These are phyloP conservation scores for Penicillium canescens DNA, from an alignment of 495 filamentous ascomycete species.

Conservation along the genomic window DNA sequence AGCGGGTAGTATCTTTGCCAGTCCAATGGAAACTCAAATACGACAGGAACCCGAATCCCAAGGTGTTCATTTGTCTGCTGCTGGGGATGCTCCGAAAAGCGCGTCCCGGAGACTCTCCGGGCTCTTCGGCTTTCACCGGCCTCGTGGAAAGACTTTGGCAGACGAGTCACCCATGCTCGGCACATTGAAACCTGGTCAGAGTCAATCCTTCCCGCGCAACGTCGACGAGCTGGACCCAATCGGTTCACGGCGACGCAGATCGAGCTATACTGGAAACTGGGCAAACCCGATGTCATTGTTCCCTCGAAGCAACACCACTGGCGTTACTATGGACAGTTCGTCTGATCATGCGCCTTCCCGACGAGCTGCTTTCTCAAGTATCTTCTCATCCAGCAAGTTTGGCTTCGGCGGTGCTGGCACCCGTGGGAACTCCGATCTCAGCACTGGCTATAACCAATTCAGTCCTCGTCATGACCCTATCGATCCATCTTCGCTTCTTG, in stretches of 20 bases:
- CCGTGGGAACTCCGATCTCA: constrained; percentile 44
- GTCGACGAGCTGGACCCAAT: constrained; percentile 69
- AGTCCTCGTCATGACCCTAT: constrained; percentile 58
- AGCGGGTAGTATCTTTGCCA: constrained; percentile 65
- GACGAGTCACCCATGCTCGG: constrained; percentile 71
- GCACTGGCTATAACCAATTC: constrained; percentile 61
- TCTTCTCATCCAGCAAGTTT: constrained; percentile 46
- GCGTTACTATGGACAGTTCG: constrained; percentile 43
- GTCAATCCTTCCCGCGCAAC: constrained; percentile 78
- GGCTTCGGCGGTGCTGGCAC: constrained; percentile 41
- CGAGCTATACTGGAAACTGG: constrained; percentile 66
- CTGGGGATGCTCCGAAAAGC: constrained; percentile 47
- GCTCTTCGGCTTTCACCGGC: constrained; percentile 68
- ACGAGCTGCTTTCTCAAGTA: constrained; percentile 45
- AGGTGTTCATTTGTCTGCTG: constrained; percentile 33
- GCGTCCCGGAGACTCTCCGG: constrained; percentile 56
- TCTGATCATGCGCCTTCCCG: constrained; percentile 46
- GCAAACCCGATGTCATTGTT: constrained; percentile 56
- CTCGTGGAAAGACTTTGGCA: constrained; percentile 68
- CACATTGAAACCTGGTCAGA: constrained; percentile 72
- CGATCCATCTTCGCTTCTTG: constrained; percentile 53
- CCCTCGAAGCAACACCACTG: constrained; percentile 44
- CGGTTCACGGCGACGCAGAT: constrained; percentile 60
- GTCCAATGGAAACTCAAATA: constrained; percentile 65
- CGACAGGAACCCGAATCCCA: constrained; percentile 42